Percentiles rank a stretch among this genome's conserved stretches.
phyloP scores from a whole-genome alignment of 2,329 filamentous ascomycete genomes.

The Calonectria crousiana region DNA sequence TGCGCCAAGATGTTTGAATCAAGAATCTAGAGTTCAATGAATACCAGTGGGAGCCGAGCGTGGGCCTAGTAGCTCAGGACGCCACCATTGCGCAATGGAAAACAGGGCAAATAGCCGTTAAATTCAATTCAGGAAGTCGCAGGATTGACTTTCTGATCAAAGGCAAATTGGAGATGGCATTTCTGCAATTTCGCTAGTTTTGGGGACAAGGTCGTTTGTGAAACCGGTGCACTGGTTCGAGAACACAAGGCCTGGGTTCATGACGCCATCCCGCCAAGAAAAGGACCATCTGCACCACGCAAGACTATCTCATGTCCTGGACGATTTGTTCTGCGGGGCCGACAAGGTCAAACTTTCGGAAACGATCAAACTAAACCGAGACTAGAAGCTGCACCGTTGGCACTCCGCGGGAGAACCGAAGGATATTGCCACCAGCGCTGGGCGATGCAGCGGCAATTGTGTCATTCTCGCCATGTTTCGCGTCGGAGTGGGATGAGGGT shows the following conservation, averaged over 20 bases:
- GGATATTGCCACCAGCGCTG: not conserved
- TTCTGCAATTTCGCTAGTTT: not conserved
- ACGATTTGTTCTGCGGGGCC: not conserved
- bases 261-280: slow-evolving; percentile 10
- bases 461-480: slow-evolving; percentile 3
- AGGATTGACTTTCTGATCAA: no score
- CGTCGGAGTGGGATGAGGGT: not conserved
- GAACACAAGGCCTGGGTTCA: not conserved
- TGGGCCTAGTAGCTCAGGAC: not conserved
- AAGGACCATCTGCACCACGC: slow-evolving; percentile 6
- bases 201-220: not conserved
- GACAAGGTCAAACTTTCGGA: not conserved
- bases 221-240: not conserved
- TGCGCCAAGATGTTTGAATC: not conserved
- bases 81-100: not conserved
- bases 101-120: not conserved
- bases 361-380: not conserved
- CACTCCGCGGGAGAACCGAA: not conserved
- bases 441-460: not conserved
- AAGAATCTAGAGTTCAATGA: not conserved
- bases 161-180: no score
- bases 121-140: not conserved
- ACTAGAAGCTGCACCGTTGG: not conserved
- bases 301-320: not conserved
- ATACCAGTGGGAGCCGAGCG: not conserved